Evolutionary conservation across 345 rosid species (phyloP), one percentile per base, ranked within the genome.

Genomic region (Eucalyptus curtisii): DNA sequence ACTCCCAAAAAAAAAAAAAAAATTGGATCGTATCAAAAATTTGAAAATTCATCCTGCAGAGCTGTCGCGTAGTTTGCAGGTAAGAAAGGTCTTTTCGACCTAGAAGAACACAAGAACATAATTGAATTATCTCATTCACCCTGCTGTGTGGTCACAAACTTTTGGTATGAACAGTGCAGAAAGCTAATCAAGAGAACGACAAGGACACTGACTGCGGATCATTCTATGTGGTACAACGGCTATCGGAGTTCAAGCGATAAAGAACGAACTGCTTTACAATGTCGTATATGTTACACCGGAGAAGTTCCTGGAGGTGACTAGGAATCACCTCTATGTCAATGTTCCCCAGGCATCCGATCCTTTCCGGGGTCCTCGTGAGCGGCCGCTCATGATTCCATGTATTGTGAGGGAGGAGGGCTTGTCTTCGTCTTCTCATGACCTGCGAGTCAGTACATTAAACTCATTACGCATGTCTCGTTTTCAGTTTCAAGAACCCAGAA

Each of bases 331-430:
- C 85, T 52, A 50, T 22, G 80, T 31, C 20, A 25, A 33, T 68
- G 80, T 68, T 16, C 44, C 22, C 3, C 1, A 68, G 80, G 80
- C 80, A 68, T 68, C 80, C 7, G 6, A 68, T 68, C 44, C 24
- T 5, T 33, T n/a, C 11, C 4, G 12, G 22, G 55, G 22, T 17
- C 22, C 42, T 33, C 4, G 2, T 1, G 12, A 68, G 42, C 10
- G 20, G 40, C 33, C 5, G 80, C 87, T 93, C 68, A 95, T 9
- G 95, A 93, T 93, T 97, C 99, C 99, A 97, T 98, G 93, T 93
- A 94, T 86, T 98, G 99, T 12, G 94, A 92, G 20, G 95, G 87
- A 49, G 99, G 99, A 42, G 99, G 98, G 88, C 95, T 94, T 86
- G 93, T 94, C 92, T 92, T 94, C 37, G 98, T 95, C 95, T 95